phyloP scores from a whole-genome alignment of 768 basidiomycete species.

The Auricularia heimuer region DNA sequence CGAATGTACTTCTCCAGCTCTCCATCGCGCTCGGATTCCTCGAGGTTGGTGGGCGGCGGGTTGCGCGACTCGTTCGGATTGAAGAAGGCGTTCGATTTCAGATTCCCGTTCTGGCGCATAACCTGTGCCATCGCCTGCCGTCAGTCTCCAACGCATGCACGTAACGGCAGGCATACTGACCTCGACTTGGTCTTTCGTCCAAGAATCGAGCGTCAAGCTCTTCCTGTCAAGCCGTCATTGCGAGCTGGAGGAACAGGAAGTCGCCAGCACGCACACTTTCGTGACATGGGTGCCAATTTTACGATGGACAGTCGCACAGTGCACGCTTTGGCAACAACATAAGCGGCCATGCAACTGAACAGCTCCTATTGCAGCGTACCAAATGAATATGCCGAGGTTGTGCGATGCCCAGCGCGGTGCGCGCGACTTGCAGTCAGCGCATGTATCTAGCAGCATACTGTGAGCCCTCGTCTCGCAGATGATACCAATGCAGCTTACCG shows the following conservation, averaged over 20 bases:
- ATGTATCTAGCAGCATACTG: conserved; percentile 45
- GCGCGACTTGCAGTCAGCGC: conserved; percentile 86
- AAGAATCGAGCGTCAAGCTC: conserved; percentile 79
- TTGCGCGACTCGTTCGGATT: conserved; percentile 77
- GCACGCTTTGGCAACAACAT: not conserved
- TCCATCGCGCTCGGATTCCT: conserved; percentile 73
- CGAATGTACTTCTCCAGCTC: conserved; percentile 90
- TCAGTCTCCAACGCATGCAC: conserved; percentile 10
- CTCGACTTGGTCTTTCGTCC: conserved; percentile 84
- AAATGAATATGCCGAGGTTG: conserved; percentile 83
- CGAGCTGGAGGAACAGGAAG: not conserved
- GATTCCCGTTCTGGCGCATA: conserved; percentile 76
- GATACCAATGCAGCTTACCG: not conserved
- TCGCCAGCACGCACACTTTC: conserved; percentile 62
- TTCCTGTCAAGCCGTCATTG: conserved; percentile 44
- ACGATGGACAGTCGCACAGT: conserved; percentile 54
- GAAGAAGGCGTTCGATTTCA: conserved; percentile 65
- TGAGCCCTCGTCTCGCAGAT: not conserved
- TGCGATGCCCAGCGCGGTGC: conserved; percentile 84
- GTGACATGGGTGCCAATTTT: conserved; percentile 91
- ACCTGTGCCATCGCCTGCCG: conserved; percentile 36
- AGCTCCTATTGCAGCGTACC: conserved; percentile 32
- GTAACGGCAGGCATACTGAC: conserved; percentile 31
- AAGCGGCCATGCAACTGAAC: not conserved
- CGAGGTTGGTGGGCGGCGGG: conserved; percentile 73